Evolutionary conservation across 371 early-diverging fungal genomes (phyloP).

Genomic region (Mortierella sp.): DNA sequence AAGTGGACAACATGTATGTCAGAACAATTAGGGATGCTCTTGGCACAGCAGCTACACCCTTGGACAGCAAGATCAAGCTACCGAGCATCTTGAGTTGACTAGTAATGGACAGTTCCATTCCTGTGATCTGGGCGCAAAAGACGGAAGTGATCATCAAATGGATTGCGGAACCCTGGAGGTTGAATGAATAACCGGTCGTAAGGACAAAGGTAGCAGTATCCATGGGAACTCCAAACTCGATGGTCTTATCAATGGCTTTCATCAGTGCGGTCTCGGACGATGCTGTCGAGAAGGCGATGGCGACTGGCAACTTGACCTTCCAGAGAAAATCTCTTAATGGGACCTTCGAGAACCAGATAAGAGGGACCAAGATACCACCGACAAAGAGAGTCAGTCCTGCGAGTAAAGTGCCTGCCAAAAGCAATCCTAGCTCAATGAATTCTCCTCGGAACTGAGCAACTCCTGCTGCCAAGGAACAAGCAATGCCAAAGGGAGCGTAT

Average conservation of each 20-base stretch:
- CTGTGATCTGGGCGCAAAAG: conserved; percentile 74
- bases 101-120: conserved; percentile 62
- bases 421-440: conserved; percentile 70
- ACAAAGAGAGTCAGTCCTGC: conserved; percentile 65
- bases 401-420: conserved; percentile 73
- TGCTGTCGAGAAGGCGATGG: conserved; percentile 84
- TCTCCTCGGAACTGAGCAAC: conserved; percentile 70
- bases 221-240: conserved; percentile 73
- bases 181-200: conserved; percentile 84
- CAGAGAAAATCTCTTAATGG: conserved; percentile 64
- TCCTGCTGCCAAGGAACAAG: conserved; percentile 70
- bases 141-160: conserved; percentile 72
- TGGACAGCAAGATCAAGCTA: conserved; percentile 75
- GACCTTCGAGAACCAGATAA: conserved; percentile 65
- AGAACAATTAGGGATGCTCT: conserved; percentile 76
- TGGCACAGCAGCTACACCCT: conserved; percentile 84
- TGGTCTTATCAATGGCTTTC: conserved; percentile 74
- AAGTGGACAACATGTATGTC: conserved; percentile 58
- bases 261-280: conserved; percentile 83
- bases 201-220: conserved; percentile 76
- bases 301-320: conserved; percentile 67
- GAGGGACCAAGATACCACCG: conserved; percentile 64
- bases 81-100: conserved; percentile 76
- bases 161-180: conserved; percentile 81
- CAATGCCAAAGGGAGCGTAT: conserved; percentile 80